Conservation (phyloP, 345 rosid species). For the Eucalyptus camaldulensis region DNA sequence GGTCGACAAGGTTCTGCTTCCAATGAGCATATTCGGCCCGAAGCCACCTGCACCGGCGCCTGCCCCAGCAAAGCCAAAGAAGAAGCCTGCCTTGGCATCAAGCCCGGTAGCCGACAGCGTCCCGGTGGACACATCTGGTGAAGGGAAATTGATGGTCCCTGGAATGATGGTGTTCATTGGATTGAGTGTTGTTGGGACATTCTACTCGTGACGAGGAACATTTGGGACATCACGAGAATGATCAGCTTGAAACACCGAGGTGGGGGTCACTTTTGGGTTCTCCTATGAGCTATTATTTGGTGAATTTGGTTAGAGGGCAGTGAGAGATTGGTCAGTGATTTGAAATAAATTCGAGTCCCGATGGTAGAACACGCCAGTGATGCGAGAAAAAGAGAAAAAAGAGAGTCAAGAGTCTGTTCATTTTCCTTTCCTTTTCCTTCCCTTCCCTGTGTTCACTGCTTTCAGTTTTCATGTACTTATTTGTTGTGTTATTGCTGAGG, state of each 20-base stretch:
- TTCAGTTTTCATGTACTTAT: not conserved
- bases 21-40: slow-evolving; percentile 21
- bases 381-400: not conserved
- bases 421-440: not conserved
- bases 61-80: slow-evolving; percentile 14
- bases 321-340: not conserved
- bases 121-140: slow-evolving; percentile 8
- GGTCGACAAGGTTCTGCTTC: slow-evolving; percentile 37
- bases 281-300: not conserved
- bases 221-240: not conserved
- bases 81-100: slow-evolving; percentile 2
- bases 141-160: not conserved
- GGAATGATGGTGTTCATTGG: not conserved
- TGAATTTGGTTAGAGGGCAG: not conserved
- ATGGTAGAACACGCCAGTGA: not conserved
- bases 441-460: not conserved
- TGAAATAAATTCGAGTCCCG: not conserved
- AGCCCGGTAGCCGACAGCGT: not conserved
- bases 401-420: not conserved
- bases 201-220: not conserved
- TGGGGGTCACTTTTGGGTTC: not conserved
- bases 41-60: slow-evolving; percentile 42
- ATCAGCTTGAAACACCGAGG: not conserved
- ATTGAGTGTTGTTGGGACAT: not conserved
- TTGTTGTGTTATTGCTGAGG: not conserved